Percentiles rank a stretch among this genome's conserved stretches.
These are phyloP conservation scores for Rugonectria rugulosa DNA, from an alignment of 2,329 filamentous ascomycete genomes.

Conservation along the genomic window DNA sequence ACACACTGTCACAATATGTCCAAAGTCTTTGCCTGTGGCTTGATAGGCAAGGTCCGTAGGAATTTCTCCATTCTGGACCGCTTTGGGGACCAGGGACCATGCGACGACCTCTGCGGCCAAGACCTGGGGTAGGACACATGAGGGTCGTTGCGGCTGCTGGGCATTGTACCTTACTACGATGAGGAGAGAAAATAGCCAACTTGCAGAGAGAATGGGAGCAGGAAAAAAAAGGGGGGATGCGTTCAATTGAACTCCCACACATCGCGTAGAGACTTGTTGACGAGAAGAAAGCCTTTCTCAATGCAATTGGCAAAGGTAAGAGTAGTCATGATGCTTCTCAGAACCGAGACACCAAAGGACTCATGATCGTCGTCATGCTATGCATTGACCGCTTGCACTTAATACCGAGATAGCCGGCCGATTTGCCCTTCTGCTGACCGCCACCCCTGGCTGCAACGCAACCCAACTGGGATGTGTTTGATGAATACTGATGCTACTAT, in stretches of 20 bases:
- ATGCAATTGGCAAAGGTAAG: neutral
- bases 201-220: neutral
- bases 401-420: conserved; percentile 29
- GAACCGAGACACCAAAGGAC: neutral
- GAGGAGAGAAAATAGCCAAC: neutral
- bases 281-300: neutral
- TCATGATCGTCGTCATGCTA: conserved; percentile 6
- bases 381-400: conserved; percentile 8
- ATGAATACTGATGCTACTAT: neutral
- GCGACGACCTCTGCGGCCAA: conserved; percentile 28
- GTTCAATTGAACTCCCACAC: neutral
- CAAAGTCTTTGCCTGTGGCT: neutral
- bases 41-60: neutral
- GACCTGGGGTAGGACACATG: conserved; percentile 31
- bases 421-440: conserved; percentile 11
- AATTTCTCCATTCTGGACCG: conserved; percentile 15
- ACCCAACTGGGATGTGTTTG: neutral
- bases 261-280: conserved; percentile 4
- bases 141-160: conserved; percentile 5
- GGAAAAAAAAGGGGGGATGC: neutral
- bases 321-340: conserved; percentile 1
- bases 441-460: neutral
- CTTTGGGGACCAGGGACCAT: conserved; percentile 3
- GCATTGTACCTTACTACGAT: neutral
- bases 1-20: no score